Base-by-base conservation (phyloP, 2,329 filamentous ascomycete species). In the Monilinia polystroma region DNA sequence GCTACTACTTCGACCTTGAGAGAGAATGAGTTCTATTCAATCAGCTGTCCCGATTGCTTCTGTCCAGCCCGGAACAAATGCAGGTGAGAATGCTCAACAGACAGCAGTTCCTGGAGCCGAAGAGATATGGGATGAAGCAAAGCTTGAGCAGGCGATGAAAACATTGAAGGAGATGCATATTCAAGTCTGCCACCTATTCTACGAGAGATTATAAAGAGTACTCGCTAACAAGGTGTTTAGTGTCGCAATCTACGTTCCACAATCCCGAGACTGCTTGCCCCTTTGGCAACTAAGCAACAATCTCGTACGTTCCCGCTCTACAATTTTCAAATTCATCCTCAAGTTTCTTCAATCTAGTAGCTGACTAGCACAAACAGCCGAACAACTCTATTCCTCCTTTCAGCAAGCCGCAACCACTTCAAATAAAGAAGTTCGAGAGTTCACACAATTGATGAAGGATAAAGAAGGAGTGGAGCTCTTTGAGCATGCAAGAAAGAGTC, bases 401-500 rank as follows among this genome's bases (percentile, higher is more conserved):
- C 79, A 80, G 56, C 79, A 80, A 67, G 80, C 84, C 0, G 77
- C 85, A 8, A 76, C 75, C 14, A 77, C 78, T 14, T 83, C 83
- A 0, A 80, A 80, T 52, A 76, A 78, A 60, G 83, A 87, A 72
- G 79, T 89, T 49, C 79, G 81, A 32, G 80, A 83, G 43, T 77
- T 77, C 38, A 71, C 71, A 51, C 65, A 66, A 5, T 54, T 76
- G 23, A 72, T 77, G 73, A 70, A 65, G 6, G 68, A 71, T 32
- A 71, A 74, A 18, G 69, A 76, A 47, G 74, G 72, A 47, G 68
- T 60, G 55, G 81, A 81, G 63, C 78, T 86, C 14, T 78, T 89
- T 64, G 80, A 83, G 14, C 80, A 83, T 66, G 84, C 82, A 1
- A 79, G 76, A 52, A 80, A 82, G 72, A 87, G 86, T 71, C 81